phyloP scores from a whole-genome alignment of 148 eudicot species.

The Nepenthes mirabilis region DNA sequence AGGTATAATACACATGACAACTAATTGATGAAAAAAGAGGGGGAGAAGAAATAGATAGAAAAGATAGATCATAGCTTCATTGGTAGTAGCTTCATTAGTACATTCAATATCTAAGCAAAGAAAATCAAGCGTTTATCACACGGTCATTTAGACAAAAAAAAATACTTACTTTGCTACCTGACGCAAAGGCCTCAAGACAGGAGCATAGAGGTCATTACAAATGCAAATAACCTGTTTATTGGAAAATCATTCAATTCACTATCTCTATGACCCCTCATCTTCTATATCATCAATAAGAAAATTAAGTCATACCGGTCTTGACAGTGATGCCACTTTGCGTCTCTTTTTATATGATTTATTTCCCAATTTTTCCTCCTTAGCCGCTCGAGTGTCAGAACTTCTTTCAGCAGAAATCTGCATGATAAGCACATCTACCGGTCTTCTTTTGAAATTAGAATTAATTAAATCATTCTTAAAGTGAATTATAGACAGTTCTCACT shows the following conservation, averaged over 20 bases:
- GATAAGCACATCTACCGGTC: not conserved
- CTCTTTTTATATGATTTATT: conserved; percentile 44
- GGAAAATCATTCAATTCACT: not conserved
- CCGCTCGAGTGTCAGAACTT: conserved; percentile 35
- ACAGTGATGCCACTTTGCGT: conserved; percentile 41
- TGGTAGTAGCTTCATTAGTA: not conserved
- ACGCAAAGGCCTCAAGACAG: conserved; percentile 87
- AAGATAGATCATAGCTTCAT: not conserved
- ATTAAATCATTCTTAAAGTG: not conserved
- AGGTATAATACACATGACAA: not conserved
- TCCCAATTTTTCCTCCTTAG: conserved; percentile 34
- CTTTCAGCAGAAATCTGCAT: conserved; percentile 67
- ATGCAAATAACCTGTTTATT: conserved; percentile 80
- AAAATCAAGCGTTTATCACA: conserved; percentile 1
- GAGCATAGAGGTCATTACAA: conserved; percentile 95
- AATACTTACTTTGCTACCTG: conserved; percentile 84
- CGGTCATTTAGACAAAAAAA: not conserved
- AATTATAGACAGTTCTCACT: not conserved
- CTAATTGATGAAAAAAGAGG: not conserved
- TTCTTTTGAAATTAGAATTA: not conserved
- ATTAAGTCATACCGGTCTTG: conserved; percentile 71
- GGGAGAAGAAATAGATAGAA: not conserved
- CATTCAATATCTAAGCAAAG: not conserved
- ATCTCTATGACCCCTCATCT: conserved; percentile 2
- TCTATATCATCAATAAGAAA: not conserved